Evolutionary conservation across 106 monocot genomes (phyloP), one percentile per base, ranked within the genome.

Genomic region (Allium sativum): DNA sequence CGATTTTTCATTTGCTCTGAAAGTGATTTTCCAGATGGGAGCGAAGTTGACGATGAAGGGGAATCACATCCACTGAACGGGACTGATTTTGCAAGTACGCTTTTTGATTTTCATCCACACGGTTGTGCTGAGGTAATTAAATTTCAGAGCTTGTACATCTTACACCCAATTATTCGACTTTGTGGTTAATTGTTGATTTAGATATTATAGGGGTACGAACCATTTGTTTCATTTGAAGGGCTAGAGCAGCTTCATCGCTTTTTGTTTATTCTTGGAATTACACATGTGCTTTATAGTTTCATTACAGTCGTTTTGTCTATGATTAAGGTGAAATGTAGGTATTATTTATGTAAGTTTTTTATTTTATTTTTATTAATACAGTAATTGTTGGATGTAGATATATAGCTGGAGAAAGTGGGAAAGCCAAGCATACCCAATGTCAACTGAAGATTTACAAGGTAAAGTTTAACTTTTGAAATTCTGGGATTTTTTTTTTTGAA

Each of bases 381-480:
- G 15, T 50, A 50, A 31, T 31, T 31, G 44, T 44, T 59, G 44
- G 42, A 16, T 59, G 52, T 71, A 92, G 92, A 87, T 92, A 14
- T 92, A 92, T 58, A 92, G 92, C 55, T 92, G 92, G 92, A 81
- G 76, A 62, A 87, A 81, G 55, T 92, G 87, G 87, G 92, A 92
- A 52, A 72, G 67, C 15, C 87, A 79, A 63, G 76, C 72, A 8
- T 71, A 68, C 60, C 73, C 73, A 12, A 7, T 71, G 7, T 54
- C 78, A 42, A 55, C 46, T 45, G 78, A 84, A 18, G 65, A 78
- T 74, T 83, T 86, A 53, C 81, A 85, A 81, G 85, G 85, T 81
- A 64, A 53, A 52, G 40, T 12, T 31, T 31, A 31, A 31, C 31
- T 31, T 31, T 31, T 31, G 31, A 5, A 31, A 31, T 31, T 31